Evolutionary conservation across 2,329 filamentous ascomycete genomes (phyloP).

Genomic region (Fusarium dimerum): DNA sequence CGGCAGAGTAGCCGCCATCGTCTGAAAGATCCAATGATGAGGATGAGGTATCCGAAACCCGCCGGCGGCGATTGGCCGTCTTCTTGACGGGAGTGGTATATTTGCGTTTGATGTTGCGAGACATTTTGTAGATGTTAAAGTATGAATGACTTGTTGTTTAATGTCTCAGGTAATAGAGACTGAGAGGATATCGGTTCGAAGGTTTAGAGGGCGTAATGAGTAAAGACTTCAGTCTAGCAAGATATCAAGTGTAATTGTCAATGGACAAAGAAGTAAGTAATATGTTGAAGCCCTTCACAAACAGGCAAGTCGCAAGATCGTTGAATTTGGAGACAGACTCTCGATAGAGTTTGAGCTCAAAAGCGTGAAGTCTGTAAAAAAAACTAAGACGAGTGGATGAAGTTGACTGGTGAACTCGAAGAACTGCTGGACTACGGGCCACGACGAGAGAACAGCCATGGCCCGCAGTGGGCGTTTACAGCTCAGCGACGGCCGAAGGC

Average conservation of each 20-base stretch:
- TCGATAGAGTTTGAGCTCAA: slow-evolving; percentile 37
- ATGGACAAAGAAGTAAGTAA: neutral
- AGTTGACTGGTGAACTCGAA: slow-evolving; percentile 65
- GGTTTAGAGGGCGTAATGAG: neutral
- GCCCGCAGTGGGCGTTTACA: slow-evolving; percentile 88
- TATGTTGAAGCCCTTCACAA: slow-evolving; percentile 26
- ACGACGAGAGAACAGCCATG: slow-evolving; percentile 44
- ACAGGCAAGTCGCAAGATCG: slow-evolving; percentile 33
- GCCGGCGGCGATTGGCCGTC: slow-evolving; percentile 44
- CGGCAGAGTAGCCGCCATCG: slow-evolving; percentile 71
- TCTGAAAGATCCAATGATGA: slow-evolving; percentile 65
- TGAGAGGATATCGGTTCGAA: neutral
- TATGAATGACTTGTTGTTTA: neutral
- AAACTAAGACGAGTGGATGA: slow-evolving; percentile 65
- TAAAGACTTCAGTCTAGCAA: neutral
- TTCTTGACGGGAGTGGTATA: slow-evolving; percentile 45
- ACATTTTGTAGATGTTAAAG: slow-evolving; percentile 40
- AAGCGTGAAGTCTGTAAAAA: slow-evolving; percentile 54
- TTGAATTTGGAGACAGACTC: slow-evolving; percentile 42
- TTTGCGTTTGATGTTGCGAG: slow-evolving; percentile 55
- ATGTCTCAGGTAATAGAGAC: neutral
- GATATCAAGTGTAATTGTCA: neutral
- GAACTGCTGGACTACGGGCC: slow-evolving; percentile 86
- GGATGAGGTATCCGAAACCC: slow-evolving; percentile 54
- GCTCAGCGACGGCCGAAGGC: slow-evolving; percentile 81